phyloP scores from a whole-genome alignment of 23 red algal genomes.

The Gracilaria gracilis region DNA sequence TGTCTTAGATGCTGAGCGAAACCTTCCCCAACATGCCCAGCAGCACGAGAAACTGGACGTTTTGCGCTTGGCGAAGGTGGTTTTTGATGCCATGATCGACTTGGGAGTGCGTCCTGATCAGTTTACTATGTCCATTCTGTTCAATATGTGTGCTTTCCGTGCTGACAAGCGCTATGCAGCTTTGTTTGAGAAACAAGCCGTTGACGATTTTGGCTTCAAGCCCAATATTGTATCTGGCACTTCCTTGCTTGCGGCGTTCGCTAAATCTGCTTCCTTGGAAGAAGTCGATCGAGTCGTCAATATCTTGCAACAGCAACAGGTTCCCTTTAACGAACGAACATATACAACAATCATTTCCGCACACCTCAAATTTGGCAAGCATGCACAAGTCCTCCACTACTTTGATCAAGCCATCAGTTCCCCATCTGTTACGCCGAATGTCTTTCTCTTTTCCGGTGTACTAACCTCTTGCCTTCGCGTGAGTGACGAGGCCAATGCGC shows the following conservation, averaged over 20 bases:
- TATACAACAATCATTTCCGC: slow-evolving; percentile 67
- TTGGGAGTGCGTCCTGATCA: slow-evolving; percentile 37
- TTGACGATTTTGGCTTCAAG: slow-evolving; percentile 14
- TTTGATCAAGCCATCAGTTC: slow-evolving; percentile 31
- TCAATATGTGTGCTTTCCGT: slow-evolving; percentile 41
- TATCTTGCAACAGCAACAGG: background rate
- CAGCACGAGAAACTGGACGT: background rate
- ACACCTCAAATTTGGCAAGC: slow-evolving; percentile 25
- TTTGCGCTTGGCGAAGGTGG: slow-evolving; percentile 9
- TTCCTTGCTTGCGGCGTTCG: slow-evolving; percentile 45
- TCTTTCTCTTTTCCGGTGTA: slow-evolving; percentile 51
- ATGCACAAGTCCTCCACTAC: slow-evolving; percentile 46
- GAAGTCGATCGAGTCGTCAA: slow-evolving; percentile 46
- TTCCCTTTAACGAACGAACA: slow-evolving; percentile 48
- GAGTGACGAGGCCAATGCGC: slow-evolving; percentile 12
- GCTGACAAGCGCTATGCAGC: slow-evolving; percentile 5
- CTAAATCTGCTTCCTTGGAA: slow-evolving; percentile 17
- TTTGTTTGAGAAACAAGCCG: slow-evolving; percentile 26
- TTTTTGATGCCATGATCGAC: slow-evolving; percentile 54
- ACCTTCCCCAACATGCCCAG: background rate
- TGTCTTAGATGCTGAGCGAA: background rate
- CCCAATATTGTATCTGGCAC: slow-evolving; percentile 55
- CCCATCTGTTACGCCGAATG: slow-evolving; percentile 39
- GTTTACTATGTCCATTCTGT: slow-evolving; percentile 71
- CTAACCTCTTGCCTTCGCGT: slow-evolving; percentile 49